These are phyloP conservation scores for Xylaria cubensis DNA, from an alignment of 495 filamentous ascomycete genomes.

Conservation along the genomic window DNA sequence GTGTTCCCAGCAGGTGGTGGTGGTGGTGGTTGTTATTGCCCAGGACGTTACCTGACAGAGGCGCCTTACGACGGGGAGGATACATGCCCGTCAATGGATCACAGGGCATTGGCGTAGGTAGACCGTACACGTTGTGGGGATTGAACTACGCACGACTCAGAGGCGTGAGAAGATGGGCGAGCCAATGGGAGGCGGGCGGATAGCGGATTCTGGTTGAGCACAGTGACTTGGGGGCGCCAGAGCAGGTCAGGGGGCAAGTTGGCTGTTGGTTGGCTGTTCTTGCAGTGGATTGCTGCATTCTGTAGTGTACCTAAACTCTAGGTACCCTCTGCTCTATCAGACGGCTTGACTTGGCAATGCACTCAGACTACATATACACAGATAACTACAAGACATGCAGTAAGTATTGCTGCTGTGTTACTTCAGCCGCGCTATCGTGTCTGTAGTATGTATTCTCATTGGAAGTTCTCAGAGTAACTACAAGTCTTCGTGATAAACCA, in stretches of 20 bases:
- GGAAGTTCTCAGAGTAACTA: too few species aligned
- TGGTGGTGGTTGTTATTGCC: neutral
- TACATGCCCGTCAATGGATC: neutral
- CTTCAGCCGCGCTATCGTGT: neutral
- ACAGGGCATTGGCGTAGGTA: neutral
- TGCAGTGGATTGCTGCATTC: neutral
- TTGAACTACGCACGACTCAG: conserved; percentile 6
- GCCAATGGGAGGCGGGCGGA: conserved; percentile 17
- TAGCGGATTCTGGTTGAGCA: neutral
- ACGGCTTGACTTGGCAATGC: too few species aligned
- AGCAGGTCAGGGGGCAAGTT: neutral
- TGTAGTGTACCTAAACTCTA: neutral
- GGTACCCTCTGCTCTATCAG: neutral
- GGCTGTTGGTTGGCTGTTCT: neutral
- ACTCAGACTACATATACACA: too few species aligned
- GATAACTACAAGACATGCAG: neutral
- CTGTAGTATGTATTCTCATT: neutral
- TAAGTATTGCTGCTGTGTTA: neutral
- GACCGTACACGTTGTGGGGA: neutral
- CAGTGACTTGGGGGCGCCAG: neutral
- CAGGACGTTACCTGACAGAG: conserved; percentile 4
- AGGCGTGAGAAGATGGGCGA: neutral
- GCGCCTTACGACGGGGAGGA: conserved; percentile 1
- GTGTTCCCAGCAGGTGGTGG: neutral
- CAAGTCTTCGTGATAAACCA: neutral